Percentiles rank a stretch among this genome's conserved stretches.
phyloP scores from a whole-genome alignment of 2,329 filamentous ascomycete genomes.

The Talaromyces sp. region DNA sequence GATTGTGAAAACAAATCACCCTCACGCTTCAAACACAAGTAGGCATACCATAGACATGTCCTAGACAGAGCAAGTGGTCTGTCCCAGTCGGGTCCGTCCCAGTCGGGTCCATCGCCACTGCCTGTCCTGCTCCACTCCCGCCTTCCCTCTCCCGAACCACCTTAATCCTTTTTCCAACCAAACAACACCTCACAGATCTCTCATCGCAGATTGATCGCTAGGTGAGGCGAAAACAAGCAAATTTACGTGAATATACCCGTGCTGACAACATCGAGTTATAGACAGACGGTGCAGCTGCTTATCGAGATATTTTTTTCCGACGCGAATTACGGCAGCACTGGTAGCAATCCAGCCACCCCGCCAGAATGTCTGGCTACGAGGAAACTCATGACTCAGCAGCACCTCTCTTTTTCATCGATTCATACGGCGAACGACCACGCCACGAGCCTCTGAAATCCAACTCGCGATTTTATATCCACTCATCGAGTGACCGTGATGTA shows the following conservation, averaged over 20 bases:
- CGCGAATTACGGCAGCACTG: neutral
- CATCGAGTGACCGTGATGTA: conserved; percentile 37
- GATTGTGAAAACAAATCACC: neutral
- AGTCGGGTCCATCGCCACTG: neutral
- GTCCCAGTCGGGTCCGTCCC: neutral
- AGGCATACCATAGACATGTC: neutral
- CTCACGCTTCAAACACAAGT: neutral
- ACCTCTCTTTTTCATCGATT: conserved; percentile 37
- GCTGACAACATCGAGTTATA: neutral
- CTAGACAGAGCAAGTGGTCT: neutral
- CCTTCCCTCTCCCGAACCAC: neutral
- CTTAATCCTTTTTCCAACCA: neutral
- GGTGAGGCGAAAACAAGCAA: neutral
- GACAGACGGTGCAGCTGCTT: neutral
- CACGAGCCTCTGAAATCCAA: neutral
- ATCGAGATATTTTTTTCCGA: neutral
- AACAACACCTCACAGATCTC: neutral
- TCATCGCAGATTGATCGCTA: neutral
- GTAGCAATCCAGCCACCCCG: neutral
- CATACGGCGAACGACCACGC: conserved; percentile 24
- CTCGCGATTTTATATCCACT: neutral
- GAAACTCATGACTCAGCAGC: neutral
- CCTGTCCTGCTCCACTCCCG: neutral
- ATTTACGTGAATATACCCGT: neutral
- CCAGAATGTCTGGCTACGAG: conserved; percentile 13